phyloP scores from a whole-genome alignment of 2,329 filamentous ascomycete genomes.

The Stenocarpella maydis region DNA sequence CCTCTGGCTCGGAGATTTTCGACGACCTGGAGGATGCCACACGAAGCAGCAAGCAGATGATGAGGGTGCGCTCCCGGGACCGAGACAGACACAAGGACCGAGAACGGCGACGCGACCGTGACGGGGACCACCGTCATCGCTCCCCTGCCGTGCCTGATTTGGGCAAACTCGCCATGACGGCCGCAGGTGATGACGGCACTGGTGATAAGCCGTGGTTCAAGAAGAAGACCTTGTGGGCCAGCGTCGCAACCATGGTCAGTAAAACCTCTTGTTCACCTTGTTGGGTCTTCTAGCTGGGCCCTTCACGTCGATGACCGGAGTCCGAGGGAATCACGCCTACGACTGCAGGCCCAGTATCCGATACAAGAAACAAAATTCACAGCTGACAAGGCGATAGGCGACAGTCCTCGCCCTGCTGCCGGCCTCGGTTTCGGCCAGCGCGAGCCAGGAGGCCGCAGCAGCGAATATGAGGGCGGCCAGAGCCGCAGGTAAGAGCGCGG shows the following conservation, averaged over 20 bases:
- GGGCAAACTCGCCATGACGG: neutral
- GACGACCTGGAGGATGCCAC: neutral
- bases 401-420: constrained; percentile 24
- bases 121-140: neutral
- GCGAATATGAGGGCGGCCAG: constrained; percentile 25
- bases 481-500: constrained; percentile 21
- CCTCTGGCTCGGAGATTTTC: neutral
- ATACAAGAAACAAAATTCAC: neutral
- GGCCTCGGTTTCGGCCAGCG: constrained; percentile 21
- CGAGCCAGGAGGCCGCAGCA: constrained; percentile 24
- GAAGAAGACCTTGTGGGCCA: constrained; percentile 28
- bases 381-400: neutral
- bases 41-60: constrained; percentile 13
- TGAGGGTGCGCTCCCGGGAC: constrained; percentile 12
- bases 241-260: constrained; percentile 25
- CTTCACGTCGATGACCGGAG: too few species aligned
- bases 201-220: constrained; percentile 30
- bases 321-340: neutral
- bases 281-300: neutral
- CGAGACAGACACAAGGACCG: constrained; percentile 1
- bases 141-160: constrained; percentile 3
- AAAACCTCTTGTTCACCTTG: neutral
- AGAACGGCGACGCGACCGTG: neutral
- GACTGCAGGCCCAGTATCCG: neutral
- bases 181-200: constrained; percentile 1